Conservation (phyloP, 1,284 basidiomycete genomes). For the Ustilago curta region DNA sequence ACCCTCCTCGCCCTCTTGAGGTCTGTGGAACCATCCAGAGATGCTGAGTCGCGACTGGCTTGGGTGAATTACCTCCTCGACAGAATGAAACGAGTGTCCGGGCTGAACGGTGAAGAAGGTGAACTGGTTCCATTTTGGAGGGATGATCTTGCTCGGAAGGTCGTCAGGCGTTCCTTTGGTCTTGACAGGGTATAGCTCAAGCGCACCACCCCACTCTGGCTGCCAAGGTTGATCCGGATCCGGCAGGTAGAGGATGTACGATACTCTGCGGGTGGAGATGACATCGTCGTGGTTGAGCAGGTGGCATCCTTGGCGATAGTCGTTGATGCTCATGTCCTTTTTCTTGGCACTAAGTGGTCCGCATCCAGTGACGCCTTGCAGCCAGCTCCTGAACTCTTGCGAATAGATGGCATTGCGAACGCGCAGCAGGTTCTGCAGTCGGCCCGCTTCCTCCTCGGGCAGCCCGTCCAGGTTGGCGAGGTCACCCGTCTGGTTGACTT, state of each 20-base stretch:
- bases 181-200: slow-evolving; percentile 87
- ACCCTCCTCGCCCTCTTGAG: slow-evolving; percentile 89
- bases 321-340: slow-evolving; percentile 95
- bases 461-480: slow-evolving; percentile 91
- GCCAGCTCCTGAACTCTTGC: slow-evolving; percentile 81
- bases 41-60: slow-evolving; percentile 76
- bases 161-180: slow-evolving; percentile 60
- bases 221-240: slow-evolving; percentile 80
- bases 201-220: slow-evolving; percentile 86
- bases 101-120: slow-evolving; percentile 90
- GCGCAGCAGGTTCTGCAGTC: slow-evolving; percentile 72
- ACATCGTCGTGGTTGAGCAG: slow-evolving; percentile 84
- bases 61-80: slow-evolving; percentile 82
- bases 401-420: slow-evolving; percentile 95
- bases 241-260: slow-evolving; percentile 97
- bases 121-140: slow-evolving; percentile 88
- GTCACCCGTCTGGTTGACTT: slow-evolving; percentile 97
- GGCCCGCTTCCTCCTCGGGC: slow-evolving; percentile 56
- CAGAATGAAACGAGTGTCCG: slow-evolving; percentile 93
- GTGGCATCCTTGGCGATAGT: slow-evolving; percentile 86
- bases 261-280: slow-evolving; percentile 92
- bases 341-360: slow-evolving; percentile 89
- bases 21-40: slow-evolving; percentile 91
- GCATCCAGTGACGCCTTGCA: slow-evolving; percentile 90
- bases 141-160: slow-evolving; percentile 59